Base-by-base conservation (phyloP, 1,139 yeast species). In the Saccharomyces hybrid region DNA sequence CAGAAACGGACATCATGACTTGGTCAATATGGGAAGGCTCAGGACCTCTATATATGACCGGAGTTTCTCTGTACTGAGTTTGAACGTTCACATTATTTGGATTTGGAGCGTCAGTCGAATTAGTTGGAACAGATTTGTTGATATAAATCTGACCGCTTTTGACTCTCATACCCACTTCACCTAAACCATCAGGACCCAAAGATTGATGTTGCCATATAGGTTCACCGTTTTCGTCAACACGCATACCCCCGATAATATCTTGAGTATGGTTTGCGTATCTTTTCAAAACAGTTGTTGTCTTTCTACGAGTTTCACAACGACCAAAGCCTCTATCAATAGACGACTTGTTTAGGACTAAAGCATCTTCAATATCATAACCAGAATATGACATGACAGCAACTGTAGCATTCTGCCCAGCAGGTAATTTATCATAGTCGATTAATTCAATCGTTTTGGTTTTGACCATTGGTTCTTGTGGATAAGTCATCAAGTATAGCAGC, bases 341-440 rank as follows among this genome's bases (percentile, higher is more conserved):
- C 0, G 97, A 78, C 71, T 93, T 93, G 73, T 93, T 93, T 63
- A 93, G 76, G 14, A 93, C 98, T 66, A 93, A 78, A 4, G 99
- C 99, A 84, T 93, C 99, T 75, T 93, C 99, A 72, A 95, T 95
- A 87, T 93, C 99, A 69, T 93, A 93, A 59, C 99, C 99, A 0
- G 98, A 91, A 68, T 93, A 93, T 9, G 97, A 88, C 99, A 93
- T 95, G 42, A 93, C 99, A 0, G 99, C 99, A 58, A 93, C 99
- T 1, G 96, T 88, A 7, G 99, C 99, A 70, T 93, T 93, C 72
- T 93, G 99, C 3, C 99, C 99, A 3, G 99, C 99, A 4, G 99
- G 99, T 50, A 93, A 77, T 71, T 93, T 91, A 72, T 95, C 99
- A 68, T 91, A 93, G 59, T 91, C 89, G 59, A 95, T 93, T 58